Evolutionary conservation across 495 filamentous ascomycete species (phyloP).

Genomic region (Annulohypoxylon bovei): DNA sequence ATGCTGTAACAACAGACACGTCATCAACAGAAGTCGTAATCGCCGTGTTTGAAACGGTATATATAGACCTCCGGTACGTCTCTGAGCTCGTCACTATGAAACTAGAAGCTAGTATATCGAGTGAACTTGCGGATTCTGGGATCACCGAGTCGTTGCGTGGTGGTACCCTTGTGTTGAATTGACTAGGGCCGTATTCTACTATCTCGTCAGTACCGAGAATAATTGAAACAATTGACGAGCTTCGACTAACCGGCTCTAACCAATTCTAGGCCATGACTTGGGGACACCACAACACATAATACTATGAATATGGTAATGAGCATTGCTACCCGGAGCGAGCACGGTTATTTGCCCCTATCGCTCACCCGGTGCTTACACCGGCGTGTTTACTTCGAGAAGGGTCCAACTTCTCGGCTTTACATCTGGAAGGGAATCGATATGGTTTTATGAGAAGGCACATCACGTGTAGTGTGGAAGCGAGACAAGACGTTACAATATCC

Average conservation of each 20-base stretch:
- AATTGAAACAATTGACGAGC: conserved; percentile 6
- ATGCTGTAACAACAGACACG: neutral
- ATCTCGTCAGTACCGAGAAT: conserved; percentile 17
- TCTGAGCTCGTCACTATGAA: conserved; percentile 18
- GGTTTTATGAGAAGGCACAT: conserved; percentile 38
- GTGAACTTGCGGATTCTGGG: conserved; percentile 24
- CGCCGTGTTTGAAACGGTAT: conserved; percentile 21
- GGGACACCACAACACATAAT: conserved; percentile 36
- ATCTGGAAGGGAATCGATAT: conserved; percentile 31
- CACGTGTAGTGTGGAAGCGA: conserved; percentile 37
- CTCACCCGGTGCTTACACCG: conserved; percentile 40
- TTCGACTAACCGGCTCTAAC: conserved; percentile 30
- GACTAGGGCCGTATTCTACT: conserved; percentile 30
- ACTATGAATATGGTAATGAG: conserved; percentile 29
- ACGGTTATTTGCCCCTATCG: conserved; percentile 28
- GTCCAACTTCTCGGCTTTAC: conserved; percentile 36
- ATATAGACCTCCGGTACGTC: conserved; percentile 16
- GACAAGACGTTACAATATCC: conserved; percentile 30
- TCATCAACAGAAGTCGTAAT: conserved; percentile 12
- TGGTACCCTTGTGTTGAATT: conserved; percentile 29
- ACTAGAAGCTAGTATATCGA: conserved; percentile 30
- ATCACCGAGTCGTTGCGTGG: conserved; percentile 32
- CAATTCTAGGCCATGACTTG: conserved; percentile 36
- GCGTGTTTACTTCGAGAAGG: conserved; percentile 36
- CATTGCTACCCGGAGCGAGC: conserved; percentile 35